A percentile compares a stretch with the other conserved stretches of the same genome.
Evolutionary conservation across 768 basidiomycete genomes (phyloP).

Genomic region (Chalciporus pseudorubinellus): DNA sequence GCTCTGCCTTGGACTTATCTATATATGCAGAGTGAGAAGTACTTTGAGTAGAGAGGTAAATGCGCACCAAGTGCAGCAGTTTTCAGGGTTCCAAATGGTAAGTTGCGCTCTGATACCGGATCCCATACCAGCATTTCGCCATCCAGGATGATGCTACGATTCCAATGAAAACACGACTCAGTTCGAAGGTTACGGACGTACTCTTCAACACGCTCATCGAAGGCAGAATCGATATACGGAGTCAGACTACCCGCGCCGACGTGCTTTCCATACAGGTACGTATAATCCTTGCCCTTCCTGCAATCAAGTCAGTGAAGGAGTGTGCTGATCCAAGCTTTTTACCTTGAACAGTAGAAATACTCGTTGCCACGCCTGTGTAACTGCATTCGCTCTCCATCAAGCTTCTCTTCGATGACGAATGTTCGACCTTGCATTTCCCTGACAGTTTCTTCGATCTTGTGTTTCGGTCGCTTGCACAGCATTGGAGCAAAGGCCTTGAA

Average conservation of each 20-base stretch:
- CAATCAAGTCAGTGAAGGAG: constrained; percentile 1
- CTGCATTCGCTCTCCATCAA: constrained; percentile 97
- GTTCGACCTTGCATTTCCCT: constrained; percentile 75
- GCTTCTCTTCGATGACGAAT: constrained; percentile 95
- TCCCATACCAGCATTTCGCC: constrained; percentile 99
- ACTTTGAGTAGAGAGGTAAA: neutral
- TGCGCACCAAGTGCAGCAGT: constrained; percentile 79
- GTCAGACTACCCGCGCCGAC: constrained; percentile 84
- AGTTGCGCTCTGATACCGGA: constrained; percentile 79
- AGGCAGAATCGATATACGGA: constrained; percentile 75
- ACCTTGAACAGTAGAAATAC: constrained; percentile 93
- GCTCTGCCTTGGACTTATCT: constrained; percentile 71
- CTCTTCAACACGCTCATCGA: constrained; percentile 79
- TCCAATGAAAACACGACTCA: constrained; percentile 6
- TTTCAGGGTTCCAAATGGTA: constrained; percentile 93
- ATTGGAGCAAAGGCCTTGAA: constrained; percentile 92
- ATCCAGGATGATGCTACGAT: constrained; percentile 80
- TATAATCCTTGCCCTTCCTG: constrained; percentile 90
- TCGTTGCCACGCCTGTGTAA: constrained; percentile 89
- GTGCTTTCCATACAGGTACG: constrained; percentile 87
- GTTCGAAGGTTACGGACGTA: constrained; percentile 37
- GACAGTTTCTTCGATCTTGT: constrained; percentile 78
- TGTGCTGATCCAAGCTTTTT: constrained; percentile 4
- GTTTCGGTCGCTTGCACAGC: constrained; percentile 87
- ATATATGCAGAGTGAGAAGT: neutral